These are phyloP conservation scores for Phlyctochytrium arcticum DNA, from an alignment of 192 early-diverging fungal species.

Conservation along the genomic window DNA sequence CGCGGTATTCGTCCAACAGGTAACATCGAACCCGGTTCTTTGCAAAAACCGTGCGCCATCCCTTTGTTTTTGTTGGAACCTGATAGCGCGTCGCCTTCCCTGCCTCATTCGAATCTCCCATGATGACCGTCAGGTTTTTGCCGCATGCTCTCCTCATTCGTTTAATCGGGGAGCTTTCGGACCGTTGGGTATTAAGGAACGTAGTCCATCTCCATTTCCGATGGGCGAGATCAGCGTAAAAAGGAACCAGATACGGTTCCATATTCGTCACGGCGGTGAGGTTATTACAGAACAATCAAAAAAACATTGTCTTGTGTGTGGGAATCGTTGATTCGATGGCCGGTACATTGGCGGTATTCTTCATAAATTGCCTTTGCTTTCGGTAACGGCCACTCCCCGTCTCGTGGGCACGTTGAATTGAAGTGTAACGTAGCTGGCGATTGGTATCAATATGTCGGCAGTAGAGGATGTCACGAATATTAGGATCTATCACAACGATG, in stretches of 20 bases:
- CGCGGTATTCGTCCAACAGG: constrained; percentile 10
- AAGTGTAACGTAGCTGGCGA: neutral
- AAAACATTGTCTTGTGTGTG: constrained; percentile 9
- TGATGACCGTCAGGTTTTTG: constrained; percentile 3
- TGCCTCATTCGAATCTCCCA: constrained; percentile 21
- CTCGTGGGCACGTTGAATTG: neutral
- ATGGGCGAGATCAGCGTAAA: neutral
- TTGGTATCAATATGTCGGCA: neutral
- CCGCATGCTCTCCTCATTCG: constrained; percentile 4
- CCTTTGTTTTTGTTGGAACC: neutral
- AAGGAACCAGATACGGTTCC: too few species aligned
- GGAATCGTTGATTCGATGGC: neutral
- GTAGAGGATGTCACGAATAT: constrained; percentile 15
- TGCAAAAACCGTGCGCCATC: constrained; percentile 6
- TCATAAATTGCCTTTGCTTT: neutral
- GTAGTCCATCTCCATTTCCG: neutral
- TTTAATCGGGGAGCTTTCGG: constrained; percentile 1
- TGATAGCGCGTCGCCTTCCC: neutral
- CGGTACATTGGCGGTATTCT: neutral
- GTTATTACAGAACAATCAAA: too few species aligned
- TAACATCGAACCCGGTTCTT: constrained; percentile 6
- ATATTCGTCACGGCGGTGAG: too few species aligned
- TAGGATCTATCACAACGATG: constrained; percentile 12
- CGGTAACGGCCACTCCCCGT: neutral
- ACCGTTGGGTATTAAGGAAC: constrained; percentile 7